These are phyloP conservation scores for Xylariaceae sp. DNA, from an alignment of 2,329 filamentous ascomycete genomes.

Conservation along the genomic window DNA sequence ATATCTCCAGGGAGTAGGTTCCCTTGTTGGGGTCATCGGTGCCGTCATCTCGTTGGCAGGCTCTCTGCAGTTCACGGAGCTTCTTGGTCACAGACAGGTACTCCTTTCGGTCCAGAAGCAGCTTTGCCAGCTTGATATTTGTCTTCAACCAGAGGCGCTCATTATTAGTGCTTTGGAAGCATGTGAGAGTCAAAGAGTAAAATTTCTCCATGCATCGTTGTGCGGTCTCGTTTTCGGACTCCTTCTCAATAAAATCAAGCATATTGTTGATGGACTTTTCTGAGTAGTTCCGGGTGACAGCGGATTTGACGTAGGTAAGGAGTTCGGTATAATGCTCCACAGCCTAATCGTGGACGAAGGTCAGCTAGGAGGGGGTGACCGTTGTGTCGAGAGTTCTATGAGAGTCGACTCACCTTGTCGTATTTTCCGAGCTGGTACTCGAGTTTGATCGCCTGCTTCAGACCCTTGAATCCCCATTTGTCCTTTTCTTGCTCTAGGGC, in stretches of 20 bases:
- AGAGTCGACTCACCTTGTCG: constrained; percentile 63
- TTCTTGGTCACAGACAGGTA: constrained; percentile 77
- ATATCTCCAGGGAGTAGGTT: constrained; percentile 92
- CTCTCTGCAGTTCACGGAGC: constrained; percentile 79
- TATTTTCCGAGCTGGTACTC: constrained; percentile 92
- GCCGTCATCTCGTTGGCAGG: constrained; percentile 84
- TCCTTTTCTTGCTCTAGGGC: constrained; percentile 83
- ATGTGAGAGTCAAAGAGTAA: constrained; percentile 87
- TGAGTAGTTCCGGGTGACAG: constrained; percentile 95
- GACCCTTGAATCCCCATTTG: constrained; percentile 97
- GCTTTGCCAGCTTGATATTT: constrained; percentile 90
- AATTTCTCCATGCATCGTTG: constrained; percentile 87
- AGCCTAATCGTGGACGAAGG: constrained; percentile 51
- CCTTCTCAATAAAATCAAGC: constrained; percentile 96
- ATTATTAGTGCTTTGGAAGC: constrained; percentile 96
- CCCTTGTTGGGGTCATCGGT: constrained; percentile 90
- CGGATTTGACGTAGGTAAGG: constrained; percentile 93
- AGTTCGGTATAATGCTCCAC: constrained; percentile 91
- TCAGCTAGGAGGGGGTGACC: constrained; percentile 23
- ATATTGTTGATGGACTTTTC: constrained; percentile 99
- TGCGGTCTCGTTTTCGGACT: constrained; percentile 62
- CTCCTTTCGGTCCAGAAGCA: constrained; percentile 88
- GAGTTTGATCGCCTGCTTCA: constrained; percentile 97
- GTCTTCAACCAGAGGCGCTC: constrained; percentile 97
- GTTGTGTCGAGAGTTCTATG: neutral